These are phyloP conservation scores for Fraxinus platypoda DNA, from an alignment of 305 asterid genomes.

Conservation along the genomic window DNA sequence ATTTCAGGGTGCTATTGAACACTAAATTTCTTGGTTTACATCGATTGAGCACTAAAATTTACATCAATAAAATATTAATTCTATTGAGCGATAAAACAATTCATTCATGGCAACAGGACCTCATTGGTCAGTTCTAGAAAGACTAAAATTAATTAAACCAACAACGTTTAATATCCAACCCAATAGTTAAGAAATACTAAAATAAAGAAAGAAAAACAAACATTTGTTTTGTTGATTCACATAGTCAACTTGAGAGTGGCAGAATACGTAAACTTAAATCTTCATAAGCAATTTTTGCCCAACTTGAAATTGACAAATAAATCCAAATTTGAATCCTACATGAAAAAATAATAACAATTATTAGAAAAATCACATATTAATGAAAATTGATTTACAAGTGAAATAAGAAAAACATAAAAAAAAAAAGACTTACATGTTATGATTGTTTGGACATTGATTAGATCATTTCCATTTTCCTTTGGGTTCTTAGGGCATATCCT, in stretches of 20 bases:
- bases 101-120: not conserved
- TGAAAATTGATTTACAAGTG: too few relatives aligned
- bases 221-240: not conserved
- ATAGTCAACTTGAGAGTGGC: not conserved
- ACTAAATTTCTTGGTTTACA: not conserved
- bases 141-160: not conserved
- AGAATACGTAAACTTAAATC: not conserved
- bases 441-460: too few relatives aligned
- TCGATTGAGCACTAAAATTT: not conserved
- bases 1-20: too few relatives aligned
- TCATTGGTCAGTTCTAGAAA: not conserved
- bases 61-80: not conserved
- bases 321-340: too few relatives aligned
- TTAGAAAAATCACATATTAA: too few relatives aligned
- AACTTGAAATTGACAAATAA: not conserved
- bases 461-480: too few relatives aligned
- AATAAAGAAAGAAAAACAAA: too few relatives aligned
- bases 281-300: not conserved
- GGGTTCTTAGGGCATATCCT: too few relatives aligned
- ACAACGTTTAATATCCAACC: not conserved
- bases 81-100: not conserved
- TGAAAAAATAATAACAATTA: too few relatives aligned
- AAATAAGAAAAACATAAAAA: too few relatives aligned
- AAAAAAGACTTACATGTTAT: too few relatives aligned
- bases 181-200: not conserved